Evolutionary conservation across 345 rosid species (phyloP), one percentile per base, ranked within the genome.

Genomic region (Conringia planisiliqua): DNA sequence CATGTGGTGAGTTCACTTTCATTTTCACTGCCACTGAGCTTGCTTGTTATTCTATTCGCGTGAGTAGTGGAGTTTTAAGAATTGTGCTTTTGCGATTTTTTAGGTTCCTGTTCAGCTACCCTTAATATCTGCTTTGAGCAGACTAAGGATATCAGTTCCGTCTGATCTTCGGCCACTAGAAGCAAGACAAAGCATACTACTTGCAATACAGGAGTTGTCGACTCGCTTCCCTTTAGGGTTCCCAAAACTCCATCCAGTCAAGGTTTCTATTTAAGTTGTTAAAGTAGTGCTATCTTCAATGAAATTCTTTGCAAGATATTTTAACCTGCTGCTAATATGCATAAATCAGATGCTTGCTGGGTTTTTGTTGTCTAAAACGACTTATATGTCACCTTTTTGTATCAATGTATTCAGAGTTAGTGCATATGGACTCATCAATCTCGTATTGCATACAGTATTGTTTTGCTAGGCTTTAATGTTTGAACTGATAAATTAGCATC

Each of bases 41-140:
- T 69, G 1, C 57, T 38, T 64, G n/a, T 38, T 48, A 24, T 74
- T 63, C 16, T 40, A 42, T 62, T 62, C 9, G 39, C 39, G 20
- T 40, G 40, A 44, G 54, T 46, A 39, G 30, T 52, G 40, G 17
- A 74, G 22, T 69, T 54, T 9, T 81, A 30, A 71, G 68, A 66
- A 66, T 35, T 67, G 62, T 44, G 27, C 58, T 77, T 79, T 33
- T 70, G 47, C 65, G 33, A 74, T 32, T 70, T 40, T 60, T 32
- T 44, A 95, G 99, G 99, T 95, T 74, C 99, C 97, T 40, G 98
- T 95, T 65, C 98, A 95, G 86, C 76, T 90, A 85, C 85, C 98
- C 48, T 81, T 92, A 57, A 85, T 95, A 61, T 90, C 90, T 66
- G 88, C 97, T 46, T 50, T 90, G 66, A 90, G 99, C 75, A 90